Base-by-base conservation (phyloP, 129 eudicot genomes). In the Arctium minus region DNA sequence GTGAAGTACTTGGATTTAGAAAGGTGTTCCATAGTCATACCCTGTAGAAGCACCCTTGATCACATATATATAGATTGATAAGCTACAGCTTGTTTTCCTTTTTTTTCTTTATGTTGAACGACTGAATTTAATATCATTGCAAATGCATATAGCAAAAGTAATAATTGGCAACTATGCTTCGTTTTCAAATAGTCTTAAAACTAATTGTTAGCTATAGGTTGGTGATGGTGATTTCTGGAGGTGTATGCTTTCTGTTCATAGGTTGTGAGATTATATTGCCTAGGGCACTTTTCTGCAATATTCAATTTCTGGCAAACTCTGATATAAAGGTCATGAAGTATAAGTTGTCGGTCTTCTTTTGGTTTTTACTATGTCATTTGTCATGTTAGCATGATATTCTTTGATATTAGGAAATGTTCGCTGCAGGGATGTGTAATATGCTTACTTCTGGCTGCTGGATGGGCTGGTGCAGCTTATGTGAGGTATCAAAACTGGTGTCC, bases 381-480 rank as follows among this genome's bases (percentile, higher is more conserved):
- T 35, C 71, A 82, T 17, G 1, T 27, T 75, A 42, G 85, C 85
- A 76, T 76, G 3, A 5, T 6, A 48, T 53, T 22, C 17, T 5
- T 40, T 62, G 12, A 69, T 78, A 56, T 62, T 31, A 29, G 35
- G 70, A 79, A 13, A 48, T 46, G 48, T 85, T 82, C 36, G 82
- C 46, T 84, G 89, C 92, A 95, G 99, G 99, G 99, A 75, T 95
- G 79, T 85, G 76, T 86, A 27, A 95, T 95, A 75, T 93, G 97
- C 91, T 90, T 90, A 86, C 75, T 86, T 79, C 91, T 95, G 77
- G 99, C 99, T 82, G 71, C 86, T 82, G 99, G 99, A 73, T 95
- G 99, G 99, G 97, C 93, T 8, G 88, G 89, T 85, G 99, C 99
- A 74, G 92, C 99, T 79, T 93, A 93, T 91, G 99, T 95, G 78